These are phyloP conservation scores for Apiospora rasikravindrae DNA, from an alignment of 2,329 filamentous ascomycete genomes.

Conservation along the genomic window DNA sequence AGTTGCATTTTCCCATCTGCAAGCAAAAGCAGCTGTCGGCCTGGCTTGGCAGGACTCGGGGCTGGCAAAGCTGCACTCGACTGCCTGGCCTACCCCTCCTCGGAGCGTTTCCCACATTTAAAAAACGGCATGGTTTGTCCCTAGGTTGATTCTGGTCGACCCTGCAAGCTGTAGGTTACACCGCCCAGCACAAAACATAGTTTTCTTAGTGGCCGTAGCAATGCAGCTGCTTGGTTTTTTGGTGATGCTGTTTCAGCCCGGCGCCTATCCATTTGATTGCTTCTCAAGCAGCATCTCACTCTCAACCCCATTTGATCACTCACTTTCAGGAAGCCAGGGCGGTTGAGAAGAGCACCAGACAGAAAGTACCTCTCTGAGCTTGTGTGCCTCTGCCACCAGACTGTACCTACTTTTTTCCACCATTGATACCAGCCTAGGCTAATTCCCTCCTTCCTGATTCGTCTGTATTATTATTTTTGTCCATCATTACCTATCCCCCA, in stretches of 20 bases:
- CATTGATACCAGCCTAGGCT: not conserved
- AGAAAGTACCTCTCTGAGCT: not conserved
- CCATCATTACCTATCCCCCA: not conserved
- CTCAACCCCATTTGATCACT: not conserved
- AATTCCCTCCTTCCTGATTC: not conserved
- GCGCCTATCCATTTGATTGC: slow-evolving; percentile 1
- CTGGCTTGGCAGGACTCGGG: not conserved
- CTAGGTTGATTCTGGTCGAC: not conserved
- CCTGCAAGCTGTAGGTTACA: not conserved
- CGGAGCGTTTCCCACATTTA: not conserved
- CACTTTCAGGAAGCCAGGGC: not conserved
- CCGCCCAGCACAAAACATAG: not conserved
- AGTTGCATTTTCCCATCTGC: slow-evolving; percentile 6
- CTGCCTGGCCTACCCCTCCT: not conserved
- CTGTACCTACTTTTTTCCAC: not conserved
- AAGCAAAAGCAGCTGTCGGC: not conserved
- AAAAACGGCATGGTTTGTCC: not conserved
- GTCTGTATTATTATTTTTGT: slow-evolving; percentile 1
- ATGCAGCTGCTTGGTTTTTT: not conserved
- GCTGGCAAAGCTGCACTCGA: not conserved
- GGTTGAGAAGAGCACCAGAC: not conserved
- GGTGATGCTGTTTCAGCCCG: slow-evolving; percentile 16
- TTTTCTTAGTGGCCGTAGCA: slow-evolving; percentile 6
- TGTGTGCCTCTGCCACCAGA: not conserved
- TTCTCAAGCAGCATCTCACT: not conserved